Evolutionary conservation across 129 eudicot species (phyloP).

Genomic region (Artemisia argyi): DNA sequence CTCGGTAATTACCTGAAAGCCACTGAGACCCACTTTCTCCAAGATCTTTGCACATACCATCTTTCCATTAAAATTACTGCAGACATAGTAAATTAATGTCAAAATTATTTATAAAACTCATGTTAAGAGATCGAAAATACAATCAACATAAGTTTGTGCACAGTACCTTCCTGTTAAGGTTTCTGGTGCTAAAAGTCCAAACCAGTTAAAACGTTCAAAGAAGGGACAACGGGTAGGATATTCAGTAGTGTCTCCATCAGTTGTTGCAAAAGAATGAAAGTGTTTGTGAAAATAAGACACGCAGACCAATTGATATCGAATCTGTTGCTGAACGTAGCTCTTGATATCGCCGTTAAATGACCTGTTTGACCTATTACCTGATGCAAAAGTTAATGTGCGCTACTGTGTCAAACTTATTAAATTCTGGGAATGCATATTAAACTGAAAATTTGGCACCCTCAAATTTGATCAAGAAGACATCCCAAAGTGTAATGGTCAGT

Average conservation of each 20-base stretch:
- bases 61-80: slow-evolving; percentile 75
- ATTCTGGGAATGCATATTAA: too few relatives aligned
- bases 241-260: slow-evolving; percentile 95
- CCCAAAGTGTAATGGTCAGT: too few relatives aligned
- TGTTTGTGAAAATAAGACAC: too few relatives aligned
- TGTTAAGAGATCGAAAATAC: not conserved
- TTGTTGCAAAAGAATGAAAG: too few relatives aligned
- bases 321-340: too few relatives aligned
- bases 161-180: slow-evolving; percentile 64
- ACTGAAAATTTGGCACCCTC: too few relatives aligned
- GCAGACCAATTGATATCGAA: too few relatives aligned
- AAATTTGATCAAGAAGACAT: too few relatives aligned
- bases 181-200: slow-evolving; percentile 92
- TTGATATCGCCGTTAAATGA: too few relatives aligned
- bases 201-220: slow-evolving; percentile 91
- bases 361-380: too few relatives aligned
- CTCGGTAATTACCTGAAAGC: slow-evolving; percentile 65
- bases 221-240: slow-evolving; percentile 95
- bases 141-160: not conserved
- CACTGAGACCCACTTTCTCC: slow-evolving; percentile 85
- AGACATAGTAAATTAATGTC: not conserved
- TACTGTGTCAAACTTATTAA: too few relatives aligned
- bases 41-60: slow-evolving; percentile 69
- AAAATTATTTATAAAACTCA: not conserved
- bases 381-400: too few relatives aligned